Evolutionary conservation across 495 filamentous ascomycete genomes (phyloP).

Genomic region (Penicillium atrosanguineum): DNA sequence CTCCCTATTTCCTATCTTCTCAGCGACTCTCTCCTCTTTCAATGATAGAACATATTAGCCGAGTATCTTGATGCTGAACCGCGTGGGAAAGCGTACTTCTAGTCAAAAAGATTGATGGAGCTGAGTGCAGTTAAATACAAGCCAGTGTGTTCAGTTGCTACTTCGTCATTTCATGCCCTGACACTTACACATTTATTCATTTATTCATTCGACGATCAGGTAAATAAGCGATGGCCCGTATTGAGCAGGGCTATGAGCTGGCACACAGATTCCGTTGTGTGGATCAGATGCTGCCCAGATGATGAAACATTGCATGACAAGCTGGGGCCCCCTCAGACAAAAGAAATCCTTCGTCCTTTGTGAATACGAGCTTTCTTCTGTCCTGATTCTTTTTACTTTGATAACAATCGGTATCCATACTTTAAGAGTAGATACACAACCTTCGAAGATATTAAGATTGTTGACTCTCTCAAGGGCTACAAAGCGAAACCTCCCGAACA

Average conservation of each 20-base stretch:
- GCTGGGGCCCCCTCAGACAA: background rate
- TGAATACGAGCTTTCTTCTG: background rate
- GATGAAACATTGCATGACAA: constrained; percentile 1
- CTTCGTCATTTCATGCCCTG: background rate
- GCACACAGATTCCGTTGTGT: background rate
- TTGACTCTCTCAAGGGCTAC: background rate
- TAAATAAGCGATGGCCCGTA: background rate
- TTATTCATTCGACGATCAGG: background rate
- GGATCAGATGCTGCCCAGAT: background rate
- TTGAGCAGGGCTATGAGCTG: background rate
- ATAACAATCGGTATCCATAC: background rate
- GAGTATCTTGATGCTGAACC: no score
- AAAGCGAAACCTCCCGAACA: background rate
- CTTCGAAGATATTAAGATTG: background rate
- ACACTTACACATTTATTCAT: background rate
- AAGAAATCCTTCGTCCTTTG: background rate
- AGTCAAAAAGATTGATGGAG: background rate
- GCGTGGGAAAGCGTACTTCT: background rate
- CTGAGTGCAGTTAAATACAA: background rate
- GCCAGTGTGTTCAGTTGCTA: background rate
- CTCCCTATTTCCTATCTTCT: background rate
- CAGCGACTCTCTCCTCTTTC: background rate
- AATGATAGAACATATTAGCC: background rate
- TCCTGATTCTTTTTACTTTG: background rate
- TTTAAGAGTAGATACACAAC: background rate